These are phyloP conservation scores for Venturia aucupariae DNA, from an alignment of 2,329 filamentous ascomycete species.

Conservation along the genomic window DNA sequence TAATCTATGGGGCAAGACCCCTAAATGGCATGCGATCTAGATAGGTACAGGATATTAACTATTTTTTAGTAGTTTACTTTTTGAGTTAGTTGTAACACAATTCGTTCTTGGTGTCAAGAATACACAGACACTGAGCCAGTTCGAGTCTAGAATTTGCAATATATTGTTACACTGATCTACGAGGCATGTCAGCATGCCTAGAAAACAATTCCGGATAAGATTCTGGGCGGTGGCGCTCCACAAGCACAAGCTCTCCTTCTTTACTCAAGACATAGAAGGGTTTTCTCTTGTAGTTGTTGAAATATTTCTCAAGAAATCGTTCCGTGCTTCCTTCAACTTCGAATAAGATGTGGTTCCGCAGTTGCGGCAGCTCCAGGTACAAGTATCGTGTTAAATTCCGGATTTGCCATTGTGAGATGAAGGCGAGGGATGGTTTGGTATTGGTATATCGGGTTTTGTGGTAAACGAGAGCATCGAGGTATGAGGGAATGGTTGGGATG, in stretches of 20 bases:
- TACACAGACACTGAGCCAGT: neutral
- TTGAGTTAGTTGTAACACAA: neutral
- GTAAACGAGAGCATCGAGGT: conserved; percentile 9
- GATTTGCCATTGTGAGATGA: conserved; percentile 6
- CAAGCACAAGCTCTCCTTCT: neutral
- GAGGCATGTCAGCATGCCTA: neutral
- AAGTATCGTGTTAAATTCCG: neutral
- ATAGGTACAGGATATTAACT: too few species aligned
- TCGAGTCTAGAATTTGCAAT: neutral
- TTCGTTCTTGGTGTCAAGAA: neutral
- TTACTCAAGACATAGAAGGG: conserved; percentile 9
- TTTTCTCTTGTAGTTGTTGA: conserved; percentile 7
- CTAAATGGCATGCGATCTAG: too few species aligned
- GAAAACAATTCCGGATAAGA: neutral
- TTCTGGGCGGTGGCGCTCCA: neutral
- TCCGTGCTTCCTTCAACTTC: conserved; percentile 8
- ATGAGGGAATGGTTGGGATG: conserved; percentile 1
- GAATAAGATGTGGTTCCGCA: neutral
- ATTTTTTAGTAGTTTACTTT: too few species aligned
- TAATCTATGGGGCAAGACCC: too few species aligned
- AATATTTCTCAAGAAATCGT: conserved; percentile 6
- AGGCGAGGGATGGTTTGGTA: conserved; percentile 1
- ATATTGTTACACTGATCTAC: neutral
- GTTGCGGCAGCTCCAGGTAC: conserved; percentile 5
- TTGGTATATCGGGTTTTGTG: conserved; percentile 2